Conservation (phyloP, 208 protist species). For the Tritrichomonas musculus region DNA sequence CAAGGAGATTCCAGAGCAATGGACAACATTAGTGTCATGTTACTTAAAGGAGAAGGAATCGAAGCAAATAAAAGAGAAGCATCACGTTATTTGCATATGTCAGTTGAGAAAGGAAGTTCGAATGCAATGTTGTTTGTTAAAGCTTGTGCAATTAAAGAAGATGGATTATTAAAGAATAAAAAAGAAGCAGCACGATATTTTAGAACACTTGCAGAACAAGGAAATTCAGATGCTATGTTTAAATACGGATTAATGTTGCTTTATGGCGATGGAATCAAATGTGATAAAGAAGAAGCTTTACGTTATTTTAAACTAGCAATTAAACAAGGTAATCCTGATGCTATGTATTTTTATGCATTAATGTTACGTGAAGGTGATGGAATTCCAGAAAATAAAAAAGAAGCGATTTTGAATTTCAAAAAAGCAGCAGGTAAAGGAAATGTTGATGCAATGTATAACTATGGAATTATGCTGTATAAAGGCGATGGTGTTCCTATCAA, state of each 20-base stretch:
- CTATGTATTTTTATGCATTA: background rate
- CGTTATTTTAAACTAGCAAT: background rate
- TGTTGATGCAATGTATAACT: background rate
- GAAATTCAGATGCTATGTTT: background rate
- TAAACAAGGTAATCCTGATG: background rate
- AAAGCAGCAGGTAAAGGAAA: background rate
- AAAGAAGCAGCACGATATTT: background rate
- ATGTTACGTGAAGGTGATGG: background rate
- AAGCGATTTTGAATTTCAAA: background rate
- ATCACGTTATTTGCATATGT: background rate
- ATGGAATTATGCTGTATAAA: background rate
- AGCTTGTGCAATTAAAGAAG: background rate
- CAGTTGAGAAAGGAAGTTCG: background rate
- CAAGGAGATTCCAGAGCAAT: background rate
- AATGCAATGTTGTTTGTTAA: background rate
- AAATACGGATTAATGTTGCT: background rate
- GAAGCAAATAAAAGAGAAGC: background rate
- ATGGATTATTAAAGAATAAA: background rate
- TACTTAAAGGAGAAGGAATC: background rate
- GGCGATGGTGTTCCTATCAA: background rate
- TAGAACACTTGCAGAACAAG: background rate
- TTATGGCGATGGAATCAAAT: background rate
- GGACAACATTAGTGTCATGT: background rate
- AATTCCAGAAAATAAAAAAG: background rate
- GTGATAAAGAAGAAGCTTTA: background rate